A percentile compares a stretch with the other conserved stretches of the same genome.
These are phyloP conservation scores for Dipteronia dyeriana DNA, from an alignment of 345 rosid species.

Conservation along the genomic window DNA sequence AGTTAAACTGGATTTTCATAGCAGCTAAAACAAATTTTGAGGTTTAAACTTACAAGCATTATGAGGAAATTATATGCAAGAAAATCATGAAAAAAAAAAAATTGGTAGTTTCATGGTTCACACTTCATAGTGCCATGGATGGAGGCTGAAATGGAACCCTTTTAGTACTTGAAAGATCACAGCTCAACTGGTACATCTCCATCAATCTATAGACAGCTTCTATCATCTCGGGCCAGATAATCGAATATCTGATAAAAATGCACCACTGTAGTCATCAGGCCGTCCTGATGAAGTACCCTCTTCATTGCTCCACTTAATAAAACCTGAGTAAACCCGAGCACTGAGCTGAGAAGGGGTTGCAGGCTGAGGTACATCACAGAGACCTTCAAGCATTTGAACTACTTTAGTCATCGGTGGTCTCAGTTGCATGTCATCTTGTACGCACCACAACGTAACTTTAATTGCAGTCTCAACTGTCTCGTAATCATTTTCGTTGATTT, in stretches of 20 bases:
- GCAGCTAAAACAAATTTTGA: background rate
- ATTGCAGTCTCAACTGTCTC: constrained; percentile 31
- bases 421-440: constrained; percentile 50
- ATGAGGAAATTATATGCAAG: background rate
- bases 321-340: constrained; percentile 25
- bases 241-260: constrained; percentile 34
- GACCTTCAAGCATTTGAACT: constrained; percentile 62
- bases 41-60: background rate
- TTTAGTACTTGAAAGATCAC: background rate
- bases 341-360: constrained; percentile 30
- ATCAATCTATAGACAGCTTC: background rate
- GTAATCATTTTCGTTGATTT: constrained; percentile 27
- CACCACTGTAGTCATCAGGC: constrained; percentile 29
- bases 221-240: constrained; percentile 54
- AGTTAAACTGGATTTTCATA: too few relatives aligned
- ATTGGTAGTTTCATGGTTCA: background rate
- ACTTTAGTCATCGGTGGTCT: constrained; percentile 62
- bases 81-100: background rate
- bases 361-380: constrained; percentile 39
- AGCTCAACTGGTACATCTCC: background rate
- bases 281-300: constrained; percentile 29
- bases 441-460: constrained; percentile 61
- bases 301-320: constrained; percentile 39
- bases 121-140: background rate
- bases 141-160: constrained; percentile 2